phyloP scores from a whole-genome alignment of 2,329 filamentous ascomycete species.

The Ceratocystis huliohia region DNA sequence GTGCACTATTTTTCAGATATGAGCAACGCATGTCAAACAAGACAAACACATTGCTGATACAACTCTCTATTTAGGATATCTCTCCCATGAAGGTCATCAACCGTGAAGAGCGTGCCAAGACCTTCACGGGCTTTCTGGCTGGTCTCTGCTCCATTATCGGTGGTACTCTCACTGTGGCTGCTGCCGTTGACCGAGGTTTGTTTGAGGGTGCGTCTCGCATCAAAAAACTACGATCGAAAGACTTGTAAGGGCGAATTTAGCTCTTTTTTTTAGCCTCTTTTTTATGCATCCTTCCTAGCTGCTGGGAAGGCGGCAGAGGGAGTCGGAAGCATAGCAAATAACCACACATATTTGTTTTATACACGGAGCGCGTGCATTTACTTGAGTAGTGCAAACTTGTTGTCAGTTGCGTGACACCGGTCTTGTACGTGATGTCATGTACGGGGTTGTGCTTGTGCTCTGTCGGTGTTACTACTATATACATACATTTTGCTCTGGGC shows the following conservation, averaged over 20 bases:
- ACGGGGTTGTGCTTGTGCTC: not conserved
- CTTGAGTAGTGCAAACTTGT: not conserved
- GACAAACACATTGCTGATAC: slow-evolving; percentile 4
- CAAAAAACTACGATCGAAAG: slow-evolving; percentile 70
- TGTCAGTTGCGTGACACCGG: not conserved
- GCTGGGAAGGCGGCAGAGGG: not conserved
- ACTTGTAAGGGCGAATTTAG: slow-evolving; percentile 31
- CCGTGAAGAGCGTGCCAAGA: slow-evolving; percentile 78
- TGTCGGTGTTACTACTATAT: not conserved
- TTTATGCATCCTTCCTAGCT: not conserved
- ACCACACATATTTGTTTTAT: slow-evolving; percentile 8
- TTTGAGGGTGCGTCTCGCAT: slow-evolving; percentile 78
- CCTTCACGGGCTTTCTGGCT: slow-evolving; percentile 81
- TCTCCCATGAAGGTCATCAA: slow-evolving; percentile 99
- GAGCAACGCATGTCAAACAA: not conserved
- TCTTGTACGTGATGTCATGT: not conserved
- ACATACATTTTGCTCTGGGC: not conserved
- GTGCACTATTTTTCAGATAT: not conserved
- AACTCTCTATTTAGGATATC: slow-evolving; percentile 54
- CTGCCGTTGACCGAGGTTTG: slow-evolving; percentile 77
- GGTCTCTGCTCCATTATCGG: slow-evolving; percentile 91
- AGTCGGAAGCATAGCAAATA: not conserved
- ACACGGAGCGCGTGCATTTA: not conserved
- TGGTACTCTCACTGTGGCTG: slow-evolving; percentile 88
- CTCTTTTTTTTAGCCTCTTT: not conserved